Conservation (phyloP, 805 yeast species). For the Kodamaea kakaduensis region DNA sequence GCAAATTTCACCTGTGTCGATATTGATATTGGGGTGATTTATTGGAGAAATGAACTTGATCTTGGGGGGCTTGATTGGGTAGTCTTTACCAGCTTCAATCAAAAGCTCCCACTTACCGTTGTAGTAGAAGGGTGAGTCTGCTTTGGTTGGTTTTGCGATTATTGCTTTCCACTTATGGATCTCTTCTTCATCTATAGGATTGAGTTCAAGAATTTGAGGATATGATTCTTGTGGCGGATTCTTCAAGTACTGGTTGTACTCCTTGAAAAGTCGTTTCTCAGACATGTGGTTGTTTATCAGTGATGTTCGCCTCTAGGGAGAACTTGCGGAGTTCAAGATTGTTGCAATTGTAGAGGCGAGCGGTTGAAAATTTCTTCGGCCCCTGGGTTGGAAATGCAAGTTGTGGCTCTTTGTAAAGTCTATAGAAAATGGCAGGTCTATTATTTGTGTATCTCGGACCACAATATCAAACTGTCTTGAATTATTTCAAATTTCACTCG, state of each 20-base stretch:
- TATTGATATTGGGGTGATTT: slow-evolving; percentile 39
- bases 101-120: slow-evolving; percentile 49
- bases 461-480: too few relatives aligned
- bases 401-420: too few relatives aligned
- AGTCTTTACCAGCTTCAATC: slow-evolving; percentile 43
- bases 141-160: slow-evolving; percentile 44
- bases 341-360: too few relatives aligned
- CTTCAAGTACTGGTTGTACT: slow-evolving; percentile 30
- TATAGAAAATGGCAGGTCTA: too few relatives aligned
- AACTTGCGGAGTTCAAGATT: too few relatives aligned
- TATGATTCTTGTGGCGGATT: slow-evolving; percentile 25
- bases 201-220: slow-evolving; percentile 38
- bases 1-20: slow-evolving; percentile 63
- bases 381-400: too few relatives aligned
- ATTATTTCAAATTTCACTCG: too few relatives aligned
- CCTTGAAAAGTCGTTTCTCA: slow-evolving; percentile 38
- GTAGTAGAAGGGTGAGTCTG: slow-evolving; percentile 47
- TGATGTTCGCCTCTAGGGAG: too few relatives aligned
- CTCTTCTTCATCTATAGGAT: slow-evolving; percentile 33
- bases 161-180: slow-evolving; percentile 50
- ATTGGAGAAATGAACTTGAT: slow-evolving; percentile 45
- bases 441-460: too few relatives aligned
- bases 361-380: too few relatives aligned
- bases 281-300: too few relatives aligned
- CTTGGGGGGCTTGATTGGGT: slow-evolving; percentile 59